phyloP scores from a whole-genome alignment of 129 eudicot genomes.

The Helianthus tuberosus region DNA sequence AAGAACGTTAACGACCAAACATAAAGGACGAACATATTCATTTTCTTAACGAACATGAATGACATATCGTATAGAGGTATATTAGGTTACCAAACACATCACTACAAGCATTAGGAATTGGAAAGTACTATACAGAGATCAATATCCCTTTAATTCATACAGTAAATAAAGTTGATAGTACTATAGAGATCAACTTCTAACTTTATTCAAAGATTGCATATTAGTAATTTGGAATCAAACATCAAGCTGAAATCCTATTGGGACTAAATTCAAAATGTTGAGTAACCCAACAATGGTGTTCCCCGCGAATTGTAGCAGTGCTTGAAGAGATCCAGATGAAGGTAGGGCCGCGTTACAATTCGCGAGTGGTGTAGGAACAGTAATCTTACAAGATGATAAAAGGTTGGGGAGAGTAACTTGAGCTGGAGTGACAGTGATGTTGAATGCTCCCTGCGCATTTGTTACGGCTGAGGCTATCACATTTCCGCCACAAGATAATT shows the following conservation, averaged over 20 bases:
- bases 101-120: background rate
- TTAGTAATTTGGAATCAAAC: background rate
- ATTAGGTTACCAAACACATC: background rate
- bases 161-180: background rate
- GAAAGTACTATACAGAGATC: background rate
- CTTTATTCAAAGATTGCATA: background rate
- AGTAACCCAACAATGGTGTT: background rate
- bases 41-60: no score
- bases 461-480: conserved; percentile 25
- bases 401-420: background rate
- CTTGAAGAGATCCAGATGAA: conserved; percentile 1
- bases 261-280: background rate
- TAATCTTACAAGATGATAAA: conserved; percentile 21
- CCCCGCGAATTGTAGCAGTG: conserved; percentile 6
- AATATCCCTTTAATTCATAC: background rate
- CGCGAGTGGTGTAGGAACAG: conserved; percentile 29
- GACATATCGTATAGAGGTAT: no score
- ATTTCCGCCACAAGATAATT: conserved; percentile 5
- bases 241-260: background rate
- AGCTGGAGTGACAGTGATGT: conserved; percentile 6
- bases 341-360: conserved; percentile 24
- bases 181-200: background rate
- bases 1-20: no score
- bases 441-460: conserved; percentile 9
- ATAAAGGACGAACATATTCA: no score